Evolutionary conservation across 1,139 yeast genomes (phyloP).

Genomic region (Starmera stellimalicola): DNA sequence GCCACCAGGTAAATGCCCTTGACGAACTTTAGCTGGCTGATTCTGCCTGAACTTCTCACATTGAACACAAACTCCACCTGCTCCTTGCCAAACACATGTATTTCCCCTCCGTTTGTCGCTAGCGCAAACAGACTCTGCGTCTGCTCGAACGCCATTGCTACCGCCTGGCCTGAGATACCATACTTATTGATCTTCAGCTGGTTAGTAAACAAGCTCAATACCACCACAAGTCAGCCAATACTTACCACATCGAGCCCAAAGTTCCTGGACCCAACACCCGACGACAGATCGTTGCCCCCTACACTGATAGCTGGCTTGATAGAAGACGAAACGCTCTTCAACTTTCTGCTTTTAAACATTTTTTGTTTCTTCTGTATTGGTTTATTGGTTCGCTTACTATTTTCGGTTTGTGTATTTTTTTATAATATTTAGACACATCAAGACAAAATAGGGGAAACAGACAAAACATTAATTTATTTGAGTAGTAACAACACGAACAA

Average conservation of each 20-base stretch:
- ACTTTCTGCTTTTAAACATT: constrained; percentile 42
- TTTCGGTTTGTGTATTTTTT: too few species aligned
- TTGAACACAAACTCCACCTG: constrained; percentile 68
- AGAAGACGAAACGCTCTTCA: constrained; percentile 45
- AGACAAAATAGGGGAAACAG: too few species aligned
- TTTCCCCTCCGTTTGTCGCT: constrained; percentile 59
- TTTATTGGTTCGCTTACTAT: too few species aligned
- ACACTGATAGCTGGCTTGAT: constrained; percentile 27
- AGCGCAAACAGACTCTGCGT: constrained; percentile 80
- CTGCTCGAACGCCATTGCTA: constrained; percentile 74
- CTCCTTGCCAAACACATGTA: constrained; percentile 78
- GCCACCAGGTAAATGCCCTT: constrained; percentile 77
- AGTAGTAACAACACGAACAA: neutral
- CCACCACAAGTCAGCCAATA: neutral
- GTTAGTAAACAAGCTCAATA: constrained; percentile 3
- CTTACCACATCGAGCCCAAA: constrained; percentile 30
- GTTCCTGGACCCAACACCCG: constrained; percentile 30
- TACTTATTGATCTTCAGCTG: constrained; percentile 32
- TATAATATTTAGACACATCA: too few species aligned
- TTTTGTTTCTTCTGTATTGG: too few species aligned
- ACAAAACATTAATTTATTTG: too few species aligned
- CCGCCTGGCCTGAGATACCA: constrained; percentile 51
- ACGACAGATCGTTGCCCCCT: constrained; percentile 24
- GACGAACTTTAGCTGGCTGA: constrained; percentile 53
- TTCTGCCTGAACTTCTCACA: constrained; percentile 39